Conservation (phyloP, 495 filamentous ascomycete genomes). For the Penicillium mononematosum region DNA sequence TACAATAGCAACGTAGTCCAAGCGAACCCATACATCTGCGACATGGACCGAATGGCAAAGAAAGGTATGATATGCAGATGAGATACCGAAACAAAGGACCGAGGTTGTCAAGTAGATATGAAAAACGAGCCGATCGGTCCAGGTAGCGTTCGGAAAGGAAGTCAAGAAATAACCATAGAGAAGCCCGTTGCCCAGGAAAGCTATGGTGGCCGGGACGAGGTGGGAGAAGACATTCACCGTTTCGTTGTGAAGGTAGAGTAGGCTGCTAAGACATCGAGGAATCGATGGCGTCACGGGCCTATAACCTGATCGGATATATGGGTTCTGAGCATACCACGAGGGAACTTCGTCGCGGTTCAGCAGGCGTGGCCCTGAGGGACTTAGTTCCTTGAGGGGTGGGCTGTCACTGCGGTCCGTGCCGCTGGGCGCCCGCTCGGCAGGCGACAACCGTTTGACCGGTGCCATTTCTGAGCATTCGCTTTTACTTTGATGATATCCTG, state of each 20-base stretch:
- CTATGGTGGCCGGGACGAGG: conserved; percentile 24
- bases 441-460: background rate
- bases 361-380: conserved; percentile 16
- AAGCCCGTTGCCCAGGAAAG: conserved; percentile 21
- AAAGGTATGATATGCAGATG: conserved; percentile 31
- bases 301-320: conserved; percentile 30
- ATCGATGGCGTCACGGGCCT: conserved; percentile 33
- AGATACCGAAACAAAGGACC: conserved; percentile 23
- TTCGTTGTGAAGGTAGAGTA: conserved; percentile 36
- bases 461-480: background rate
- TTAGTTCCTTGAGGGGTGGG: background rate
- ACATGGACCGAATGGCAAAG: conserved; percentile 30
- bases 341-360: conserved; percentile 34
- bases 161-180: conserved; percentile 24
- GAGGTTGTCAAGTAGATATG: conserved; percentile 31
- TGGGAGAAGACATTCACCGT: conserved; percentile 39
- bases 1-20: conserved; percentile 30
- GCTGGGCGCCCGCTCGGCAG: background rate
- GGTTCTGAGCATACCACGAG: conserved; percentile 32
- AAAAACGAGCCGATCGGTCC: conserved; percentile 26
- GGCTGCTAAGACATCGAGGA: conserved; percentile 30
- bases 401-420: background rate
- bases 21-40: conserved; percentile 24
- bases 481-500: background rate
- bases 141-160: conserved; percentile 23